These are phyloP conservation scores for Phytophthora idaei DNA, from an alignment of 352 stramenopile species.

Conservation along the genomic window DNA sequence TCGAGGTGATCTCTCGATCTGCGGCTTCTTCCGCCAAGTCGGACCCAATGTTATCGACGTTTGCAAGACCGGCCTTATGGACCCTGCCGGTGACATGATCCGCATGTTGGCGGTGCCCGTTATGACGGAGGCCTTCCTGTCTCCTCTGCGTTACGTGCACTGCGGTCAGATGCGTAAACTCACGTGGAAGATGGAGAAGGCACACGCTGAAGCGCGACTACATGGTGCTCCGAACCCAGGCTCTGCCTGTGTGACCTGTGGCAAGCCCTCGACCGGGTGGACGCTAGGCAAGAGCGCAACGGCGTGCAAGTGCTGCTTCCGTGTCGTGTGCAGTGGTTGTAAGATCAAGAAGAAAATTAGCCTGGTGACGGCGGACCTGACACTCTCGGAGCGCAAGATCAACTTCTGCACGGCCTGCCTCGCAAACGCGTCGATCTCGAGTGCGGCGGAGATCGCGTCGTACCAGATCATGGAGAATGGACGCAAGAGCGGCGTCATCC, in stretches of 20 bases:
- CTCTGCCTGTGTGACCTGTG: constrained; percentile 29
- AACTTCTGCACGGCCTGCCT: constrained; percentile 42
- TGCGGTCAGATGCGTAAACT: constrained; percentile 76
- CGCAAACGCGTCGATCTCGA: constrained; percentile 26
- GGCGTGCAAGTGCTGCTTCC: constrained; percentile 45
- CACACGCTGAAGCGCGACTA: constrained; percentile 30
- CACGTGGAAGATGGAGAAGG: constrained; percentile 59
- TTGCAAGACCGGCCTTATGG: constrained; percentile 44
- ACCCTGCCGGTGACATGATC: constrained; percentile 46
- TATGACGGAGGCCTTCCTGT: constrained; percentile 46
- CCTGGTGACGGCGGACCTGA: constrained; percentile 40
- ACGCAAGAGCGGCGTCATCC: constrained; percentile 35
- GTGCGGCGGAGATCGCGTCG: constrained; percentile 34
- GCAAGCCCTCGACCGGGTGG: constrained; percentile 27
- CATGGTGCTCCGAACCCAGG: constrained; percentile 35
- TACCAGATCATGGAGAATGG: constrained; percentile 40
- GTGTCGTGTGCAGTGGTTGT: constrained; percentile 35
- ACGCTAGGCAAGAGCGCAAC: constrained; percentile 35
- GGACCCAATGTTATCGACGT: constrained; percentile 49
- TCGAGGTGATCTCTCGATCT: constrained; percentile 56
- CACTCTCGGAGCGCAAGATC: constrained; percentile 40
- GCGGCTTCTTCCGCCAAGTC: constrained; percentile 58
- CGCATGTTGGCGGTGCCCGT: constrained; percentile 45
- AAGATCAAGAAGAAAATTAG: constrained; percentile 52
- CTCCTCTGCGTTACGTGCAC: constrained; percentile 40